Conservation (phyloP, 192 early-diverging fungal species). For the Diversispora eburnea region DNA sequence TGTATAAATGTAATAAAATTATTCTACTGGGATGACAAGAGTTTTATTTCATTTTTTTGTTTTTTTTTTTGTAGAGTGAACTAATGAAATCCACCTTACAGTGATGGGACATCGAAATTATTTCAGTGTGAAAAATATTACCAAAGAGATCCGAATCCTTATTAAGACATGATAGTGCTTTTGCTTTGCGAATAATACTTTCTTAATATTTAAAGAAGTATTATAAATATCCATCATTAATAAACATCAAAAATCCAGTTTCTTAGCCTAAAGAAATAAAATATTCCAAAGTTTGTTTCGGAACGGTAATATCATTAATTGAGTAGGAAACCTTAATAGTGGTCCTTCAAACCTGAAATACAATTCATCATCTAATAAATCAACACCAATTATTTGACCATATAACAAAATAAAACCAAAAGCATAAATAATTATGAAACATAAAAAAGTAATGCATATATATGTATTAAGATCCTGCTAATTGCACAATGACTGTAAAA, state of each 20-base stretch:
- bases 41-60: too few relatives aligned
- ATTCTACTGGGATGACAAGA: too few relatives aligned
- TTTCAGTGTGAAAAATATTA: conserved; percentile 23
- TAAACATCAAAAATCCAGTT: conserved; percentile 9
- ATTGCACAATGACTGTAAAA: conserved; percentile 16
- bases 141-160: conserved; percentile 12
- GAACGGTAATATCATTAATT: conserved; percentile 29
- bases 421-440: too few relatives aligned
- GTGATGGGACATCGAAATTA: conserved; percentile 26
- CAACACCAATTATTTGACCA: conserved; percentile 19
- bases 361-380: conserved; percentile 28
- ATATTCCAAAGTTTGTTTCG: too few relatives aligned
- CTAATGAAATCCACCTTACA: conserved; percentile 26
- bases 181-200: conserved; percentile 24
- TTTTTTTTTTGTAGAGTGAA: neutral
- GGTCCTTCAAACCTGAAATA: conserved; percentile 30
- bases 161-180: conserved; percentile 20
- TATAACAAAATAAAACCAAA: too few relatives aligned
- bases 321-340: conserved; percentile 28
- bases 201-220: conserved; percentile 15
- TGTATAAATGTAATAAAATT: too few relatives aligned
- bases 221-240: conserved; percentile 11
- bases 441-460: too few relatives aligned
- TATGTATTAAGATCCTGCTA: too few relatives aligned
- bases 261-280: conserved; percentile 33